Conservation (phyloP, 352 stramenopile species). For the Blastocystis sp. region DNA sequence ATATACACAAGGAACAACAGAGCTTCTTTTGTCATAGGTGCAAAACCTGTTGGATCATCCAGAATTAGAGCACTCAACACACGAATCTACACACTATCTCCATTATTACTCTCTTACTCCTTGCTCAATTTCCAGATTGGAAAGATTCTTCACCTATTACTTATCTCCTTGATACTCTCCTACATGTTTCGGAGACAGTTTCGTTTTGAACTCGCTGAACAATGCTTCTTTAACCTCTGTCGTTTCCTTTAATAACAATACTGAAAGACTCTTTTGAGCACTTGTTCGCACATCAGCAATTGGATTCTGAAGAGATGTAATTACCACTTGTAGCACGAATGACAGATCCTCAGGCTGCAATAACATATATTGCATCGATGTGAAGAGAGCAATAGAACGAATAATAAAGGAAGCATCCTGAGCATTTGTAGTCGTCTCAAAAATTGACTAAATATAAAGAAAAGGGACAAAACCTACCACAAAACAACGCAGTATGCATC, state of each 20-base stretch:
- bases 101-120: background rate
- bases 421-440: background rate
- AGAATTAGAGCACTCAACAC: background rate
- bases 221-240: background rate
- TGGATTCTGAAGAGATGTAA: background rate
- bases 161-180: background rate
- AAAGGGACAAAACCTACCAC: background rate
- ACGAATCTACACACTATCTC: background rate
- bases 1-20: slow-evolving; percentile 30
- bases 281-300: background rate
- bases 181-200: background rate
- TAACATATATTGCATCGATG: no score
- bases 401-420: background rate
- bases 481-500: background rate
- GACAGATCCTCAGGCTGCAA: no score
- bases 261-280: background rate
- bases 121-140: background rate
- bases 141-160: background rate
- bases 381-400: background rate
- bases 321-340: background rate
- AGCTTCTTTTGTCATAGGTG: slow-evolving; percentile 15
- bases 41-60: background rate
- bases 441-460: background rate
- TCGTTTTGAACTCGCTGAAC: background rate
- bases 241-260: background rate